phyloP scores from a whole-genome alignment of 805 yeast genomes.

The Blastobotrys americana region DNA sequence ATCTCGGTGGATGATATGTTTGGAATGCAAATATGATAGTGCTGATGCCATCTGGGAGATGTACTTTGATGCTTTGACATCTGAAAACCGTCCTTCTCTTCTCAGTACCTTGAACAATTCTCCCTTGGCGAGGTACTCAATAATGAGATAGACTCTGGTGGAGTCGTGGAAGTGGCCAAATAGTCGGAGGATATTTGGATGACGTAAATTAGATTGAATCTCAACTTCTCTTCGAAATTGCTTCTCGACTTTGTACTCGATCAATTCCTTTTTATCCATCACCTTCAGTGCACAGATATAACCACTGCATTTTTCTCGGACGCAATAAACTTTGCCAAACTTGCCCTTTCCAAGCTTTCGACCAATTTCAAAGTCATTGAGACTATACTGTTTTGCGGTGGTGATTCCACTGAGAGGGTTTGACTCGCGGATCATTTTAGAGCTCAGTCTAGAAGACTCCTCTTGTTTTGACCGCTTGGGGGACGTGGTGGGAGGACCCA shows the following conservation, averaged over 20 bases:
- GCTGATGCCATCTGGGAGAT: conserved; percentile 80
- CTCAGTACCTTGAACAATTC: conserved; percentile 74
- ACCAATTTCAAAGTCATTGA: conserved; percentile 79
- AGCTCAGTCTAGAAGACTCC: conserved; percentile 1
- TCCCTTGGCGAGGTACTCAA: conserved; percentile 82
- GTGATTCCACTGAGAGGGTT: conserved; percentile 20
- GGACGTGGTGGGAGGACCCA: conserved; percentile 12
- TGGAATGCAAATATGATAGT: conserved; percentile 65
- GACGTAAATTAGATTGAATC: conserved; percentile 69
- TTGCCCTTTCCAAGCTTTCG: conserved; percentile 86
- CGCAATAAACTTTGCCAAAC: conserved; percentile 89
- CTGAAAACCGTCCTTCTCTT: conserved; percentile 60
- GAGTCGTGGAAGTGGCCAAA: conserved; percentile 82
- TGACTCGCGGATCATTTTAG: conserved; percentile 14
- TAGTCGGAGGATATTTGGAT: conserved; percentile 71
- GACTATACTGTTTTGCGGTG: conserved; percentile 29
- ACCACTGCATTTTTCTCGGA: conserved; percentile 64
- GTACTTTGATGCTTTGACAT: conserved; percentile 58
- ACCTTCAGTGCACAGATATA: conserved; percentile 85
- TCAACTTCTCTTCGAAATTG: conserved; percentile 89
- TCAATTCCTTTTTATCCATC: conserved; percentile 77
- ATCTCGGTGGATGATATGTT: conserved; percentile 82
- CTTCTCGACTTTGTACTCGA: conserved; percentile 66
- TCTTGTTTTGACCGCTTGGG: conserved; percentile 8
- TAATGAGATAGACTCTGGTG: conserved; percentile 68